phyloP scores from a whole-genome alignment of 768 basidiomycete genomes.

The Kwoniella sp. region DNA sequence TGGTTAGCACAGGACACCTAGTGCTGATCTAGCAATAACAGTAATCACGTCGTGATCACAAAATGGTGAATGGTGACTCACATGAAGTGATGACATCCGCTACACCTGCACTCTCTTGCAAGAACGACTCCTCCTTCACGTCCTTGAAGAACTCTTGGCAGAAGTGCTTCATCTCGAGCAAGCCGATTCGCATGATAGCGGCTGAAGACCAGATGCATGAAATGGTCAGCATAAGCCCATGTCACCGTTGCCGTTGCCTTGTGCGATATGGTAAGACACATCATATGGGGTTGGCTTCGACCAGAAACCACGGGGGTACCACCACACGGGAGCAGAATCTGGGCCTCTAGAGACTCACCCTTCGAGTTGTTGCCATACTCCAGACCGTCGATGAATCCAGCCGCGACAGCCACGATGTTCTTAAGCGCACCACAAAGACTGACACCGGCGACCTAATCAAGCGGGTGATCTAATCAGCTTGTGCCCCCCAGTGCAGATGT shows the following conservation, averaged over 20 bases:
- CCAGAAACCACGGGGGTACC: not conserved
- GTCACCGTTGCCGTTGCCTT: no score
- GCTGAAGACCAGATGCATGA: no score
- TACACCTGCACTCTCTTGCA: conserved; percentile 59
- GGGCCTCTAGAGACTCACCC: conserved; percentile 42
- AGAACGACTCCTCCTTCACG: conserved; percentile 58
- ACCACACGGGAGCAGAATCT: not conserved
- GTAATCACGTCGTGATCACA: no score
- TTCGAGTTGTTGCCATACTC: conserved; percentile 59
- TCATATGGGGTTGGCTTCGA: no score
- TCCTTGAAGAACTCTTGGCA: conserved; percentile 59
- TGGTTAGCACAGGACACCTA: not conserved
- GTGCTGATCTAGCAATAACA: no score
- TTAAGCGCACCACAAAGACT: conserved; percentile 60
- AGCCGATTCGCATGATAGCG: conserved; percentile 61
- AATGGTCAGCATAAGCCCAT: conserved; percentile 4
- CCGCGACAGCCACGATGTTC: conserved; percentile 61
- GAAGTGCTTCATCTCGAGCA: conserved; percentile 61
- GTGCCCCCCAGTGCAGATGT: not conserved
- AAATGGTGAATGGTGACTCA: conserved; percentile 29
- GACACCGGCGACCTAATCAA: conserved; percentile 57
- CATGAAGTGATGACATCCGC: conserved; percentile 61
- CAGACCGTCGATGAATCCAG: conserved; percentile 60
- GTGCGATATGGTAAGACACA: no score
- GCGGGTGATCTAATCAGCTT: conserved; percentile 3